A percentile compares a stretch with the other conserved stretches of the same genome.
Evolutionary conservation across 148 eudicot genomes (phyloP).

Genomic region (Nyssa sinensis): DNA sequence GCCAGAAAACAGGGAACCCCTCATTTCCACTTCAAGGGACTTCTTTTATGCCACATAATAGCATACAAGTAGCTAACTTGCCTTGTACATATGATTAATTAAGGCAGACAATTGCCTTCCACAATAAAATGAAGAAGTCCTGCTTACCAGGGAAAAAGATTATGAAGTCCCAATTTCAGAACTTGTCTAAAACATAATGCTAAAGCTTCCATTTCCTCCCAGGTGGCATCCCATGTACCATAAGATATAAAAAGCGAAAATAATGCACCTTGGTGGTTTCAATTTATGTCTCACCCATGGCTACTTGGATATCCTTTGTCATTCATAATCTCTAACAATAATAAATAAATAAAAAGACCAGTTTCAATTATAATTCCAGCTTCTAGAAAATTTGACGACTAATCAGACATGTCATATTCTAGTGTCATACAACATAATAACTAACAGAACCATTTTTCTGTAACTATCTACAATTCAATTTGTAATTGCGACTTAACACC

Average conservation of each 20-base stretch:
- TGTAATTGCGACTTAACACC: too few relatives aligned
- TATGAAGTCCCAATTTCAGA: not conserved
- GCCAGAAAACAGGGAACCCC: not conserved
- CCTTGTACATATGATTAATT: too few relatives aligned
- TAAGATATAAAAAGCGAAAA: not conserved
- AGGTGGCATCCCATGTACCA: not conserved
- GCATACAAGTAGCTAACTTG: too few relatives aligned
- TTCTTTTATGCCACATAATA: too few relatives aligned
- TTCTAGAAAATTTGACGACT: not conserved
- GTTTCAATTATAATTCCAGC: not conserved
- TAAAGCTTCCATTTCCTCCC: not conserved
- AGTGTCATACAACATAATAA: not conserved
- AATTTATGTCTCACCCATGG: too few relatives aligned
- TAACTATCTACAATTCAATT: too few relatives aligned
- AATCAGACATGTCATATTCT: not conserved
- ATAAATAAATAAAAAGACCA: not conserved
- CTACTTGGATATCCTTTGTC: not conserved
- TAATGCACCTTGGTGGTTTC: not conserved
- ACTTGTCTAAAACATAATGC: not conserved
- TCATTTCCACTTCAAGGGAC: not conserved
- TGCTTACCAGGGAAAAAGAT: not conserved
- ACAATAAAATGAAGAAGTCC: too few relatives aligned
- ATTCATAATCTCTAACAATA: not conserved
- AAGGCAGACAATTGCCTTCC: too few relatives aligned
- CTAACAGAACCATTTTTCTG: too few relatives aligned